These are phyloP conservation scores for Fusarium coicis DNA, from an alignment of 2,329 filamentous ascomycete genomes.

Conservation along the genomic window DNA sequence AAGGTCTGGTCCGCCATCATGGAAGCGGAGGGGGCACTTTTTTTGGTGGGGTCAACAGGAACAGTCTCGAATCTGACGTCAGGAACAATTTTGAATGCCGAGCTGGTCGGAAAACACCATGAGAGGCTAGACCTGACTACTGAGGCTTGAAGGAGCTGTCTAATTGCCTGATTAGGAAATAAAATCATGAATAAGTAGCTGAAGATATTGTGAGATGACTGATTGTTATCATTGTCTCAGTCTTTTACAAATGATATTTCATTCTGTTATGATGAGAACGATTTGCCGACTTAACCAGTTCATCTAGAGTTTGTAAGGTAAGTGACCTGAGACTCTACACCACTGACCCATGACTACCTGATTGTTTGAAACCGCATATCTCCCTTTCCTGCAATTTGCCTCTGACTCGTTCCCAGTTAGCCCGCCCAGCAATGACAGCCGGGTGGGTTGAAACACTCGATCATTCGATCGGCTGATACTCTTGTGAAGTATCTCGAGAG, in stretches of 20 bases:
- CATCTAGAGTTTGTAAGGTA: background rate
- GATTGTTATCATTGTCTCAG: background rate
- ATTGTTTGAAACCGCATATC: background rate
- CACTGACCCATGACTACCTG: background rate
- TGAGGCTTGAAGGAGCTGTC: background rate
- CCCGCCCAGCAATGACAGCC: rapidly evolving
- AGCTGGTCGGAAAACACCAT: slow-evolving; percentile 15
- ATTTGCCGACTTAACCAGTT: background rate
- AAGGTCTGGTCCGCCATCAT: slow-evolving; percentile 18
- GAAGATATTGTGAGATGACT: background rate
- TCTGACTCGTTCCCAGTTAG: background rate
- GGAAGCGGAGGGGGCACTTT: slow-evolving; percentile 45
- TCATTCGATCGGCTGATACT: background rate
- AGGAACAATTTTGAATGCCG: slow-evolving; percentile 26
- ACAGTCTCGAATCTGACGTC: slow-evolving; percentile 39
- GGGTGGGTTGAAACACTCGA: no score
- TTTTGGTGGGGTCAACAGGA: slow-evolving; percentile 36
- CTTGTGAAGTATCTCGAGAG: background rate
- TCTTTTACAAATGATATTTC: background rate
- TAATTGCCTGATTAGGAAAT: background rate
- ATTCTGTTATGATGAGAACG: background rate
- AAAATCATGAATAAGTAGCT: background rate
- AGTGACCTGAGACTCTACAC: background rate
- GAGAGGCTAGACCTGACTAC: slow-evolving; percentile 5
- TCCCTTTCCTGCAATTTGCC: background rate